These are phyloP conservation scores for Cutaneotrichosporon mucoides DNA, from an alignment of 1,284 basidiomycete genomes.

Conservation along the genomic window DNA sequence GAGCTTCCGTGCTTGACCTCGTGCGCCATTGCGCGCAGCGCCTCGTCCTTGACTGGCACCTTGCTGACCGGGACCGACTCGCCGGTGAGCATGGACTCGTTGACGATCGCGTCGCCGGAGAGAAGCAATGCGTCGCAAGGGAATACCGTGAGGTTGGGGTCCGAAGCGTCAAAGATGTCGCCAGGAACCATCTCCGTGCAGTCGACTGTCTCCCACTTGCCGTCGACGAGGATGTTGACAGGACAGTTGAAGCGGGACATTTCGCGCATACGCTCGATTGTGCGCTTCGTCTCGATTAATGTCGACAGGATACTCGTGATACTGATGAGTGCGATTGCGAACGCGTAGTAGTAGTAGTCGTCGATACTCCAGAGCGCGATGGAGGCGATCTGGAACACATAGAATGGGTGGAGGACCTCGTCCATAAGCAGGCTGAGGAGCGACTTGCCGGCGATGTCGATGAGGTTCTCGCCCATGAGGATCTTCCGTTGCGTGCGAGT, in stretches of 20 bases:
- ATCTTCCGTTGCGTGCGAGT: conserved; percentile 63
- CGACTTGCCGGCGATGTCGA: conserved; percentile 88
- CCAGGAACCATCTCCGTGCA: conserved; percentile 85
- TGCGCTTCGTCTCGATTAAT: conserved; percentile 90
- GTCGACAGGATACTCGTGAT: conserved; percentile 80
- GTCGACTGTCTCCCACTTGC: conserved; percentile 66
- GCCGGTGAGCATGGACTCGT: conserved; percentile 81
- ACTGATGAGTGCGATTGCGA: conserved; percentile 93
- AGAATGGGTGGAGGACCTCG: conserved; percentile 93
- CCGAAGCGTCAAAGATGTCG: conserved; percentile 84
- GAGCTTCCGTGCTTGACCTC: conserved; percentile 56
- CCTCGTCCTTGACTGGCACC: conserved; percentile 64
- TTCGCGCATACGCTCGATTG: conserved; percentile 88
- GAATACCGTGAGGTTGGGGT: conserved; percentile 67
- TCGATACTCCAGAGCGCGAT: conserved; percentile 92
- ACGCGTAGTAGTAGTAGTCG: conserved; percentile 95
- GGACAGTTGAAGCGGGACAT: conserved; percentile 91
- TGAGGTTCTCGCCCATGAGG: conserved; percentile 81
- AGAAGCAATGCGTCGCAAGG: conserved; percentile 76
- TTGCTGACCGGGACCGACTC: conserved; percentile 68
- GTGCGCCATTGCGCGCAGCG: conserved; percentile 63
- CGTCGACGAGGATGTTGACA: conserved; percentile 68
- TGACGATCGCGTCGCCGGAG: conserved; percentile 58
- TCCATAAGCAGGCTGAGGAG: conserved; percentile 78
- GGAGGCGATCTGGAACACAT: conserved; percentile 97